Conservation (phyloP, 2,329 filamentous ascomycete species). For the Byssoonygena ceratinophila region DNA sequence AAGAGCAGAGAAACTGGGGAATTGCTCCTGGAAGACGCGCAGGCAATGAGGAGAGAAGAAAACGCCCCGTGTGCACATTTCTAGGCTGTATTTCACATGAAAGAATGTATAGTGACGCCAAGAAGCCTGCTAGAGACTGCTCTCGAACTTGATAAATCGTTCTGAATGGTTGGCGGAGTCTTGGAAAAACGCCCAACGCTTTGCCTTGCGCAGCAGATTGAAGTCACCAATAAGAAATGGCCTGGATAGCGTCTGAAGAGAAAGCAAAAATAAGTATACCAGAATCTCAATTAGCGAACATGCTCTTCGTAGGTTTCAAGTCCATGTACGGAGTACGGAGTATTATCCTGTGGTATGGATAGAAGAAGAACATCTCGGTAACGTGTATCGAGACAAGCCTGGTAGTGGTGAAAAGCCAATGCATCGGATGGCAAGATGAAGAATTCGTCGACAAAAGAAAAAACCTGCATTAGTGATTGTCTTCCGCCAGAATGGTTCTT, state of each 20-base stretch:
- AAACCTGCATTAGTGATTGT: neutral
- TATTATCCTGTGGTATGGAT: no score
- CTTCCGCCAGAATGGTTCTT: conserved; percentile 1
- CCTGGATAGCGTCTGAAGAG: neutral
- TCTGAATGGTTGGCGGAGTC: neutral
- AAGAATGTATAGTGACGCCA: neutral
- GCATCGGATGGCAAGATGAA: neutral
- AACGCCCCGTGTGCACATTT: neutral
- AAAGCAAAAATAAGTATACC: neutral
- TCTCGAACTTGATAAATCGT: neutral
- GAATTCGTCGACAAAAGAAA: neutral
- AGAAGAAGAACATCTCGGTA: neutral
- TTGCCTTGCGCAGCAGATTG: conserved; percentile 1
- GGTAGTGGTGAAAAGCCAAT: neutral
- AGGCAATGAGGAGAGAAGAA: neutral
- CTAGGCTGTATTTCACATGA: neutral
- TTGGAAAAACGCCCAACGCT: conserved; percentile 6
- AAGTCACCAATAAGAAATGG: neutral
- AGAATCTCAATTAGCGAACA: neutral
- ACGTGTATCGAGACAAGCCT: neutral
- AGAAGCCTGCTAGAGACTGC: neutral
- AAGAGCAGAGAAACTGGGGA: conserved; percentile 10
- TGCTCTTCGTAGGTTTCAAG: neutral
- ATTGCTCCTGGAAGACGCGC: conserved; percentile 11
- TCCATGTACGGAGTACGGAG: neutral